phyloP scores from a whole-genome alignment of 306 rosid species.

The Pueraria montana region DNA sequence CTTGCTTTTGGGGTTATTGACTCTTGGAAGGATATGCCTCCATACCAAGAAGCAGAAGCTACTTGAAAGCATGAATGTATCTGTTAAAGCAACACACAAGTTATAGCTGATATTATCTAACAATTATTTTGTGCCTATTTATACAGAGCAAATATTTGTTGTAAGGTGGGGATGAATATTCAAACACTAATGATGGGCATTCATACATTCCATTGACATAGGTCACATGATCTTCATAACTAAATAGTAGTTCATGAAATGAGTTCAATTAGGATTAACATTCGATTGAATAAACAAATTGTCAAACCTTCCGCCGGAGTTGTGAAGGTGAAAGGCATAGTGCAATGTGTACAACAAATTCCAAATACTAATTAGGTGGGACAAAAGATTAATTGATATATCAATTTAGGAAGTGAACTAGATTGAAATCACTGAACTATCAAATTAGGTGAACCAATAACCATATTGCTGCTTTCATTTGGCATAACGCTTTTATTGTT shows the following conservation, averaged over 20 bases:
- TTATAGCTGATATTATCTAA: conserved; percentile 21
- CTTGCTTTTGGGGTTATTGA: conserved; percentile 80
- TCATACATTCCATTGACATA: conserved; percentile 1
- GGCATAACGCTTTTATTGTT: too few species aligned
- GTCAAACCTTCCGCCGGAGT: background rate
- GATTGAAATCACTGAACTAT: background rate
- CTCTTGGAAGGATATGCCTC: conserved; percentile 55
- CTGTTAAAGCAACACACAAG: conserved; percentile 23
- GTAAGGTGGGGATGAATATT: background rate
- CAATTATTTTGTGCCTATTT: conserved; percentile 30
- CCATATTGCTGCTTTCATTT: too few species aligned
- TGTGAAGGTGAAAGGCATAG: background rate
- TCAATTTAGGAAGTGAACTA: background rate
- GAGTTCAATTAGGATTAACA: background rate
- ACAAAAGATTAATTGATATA: background rate
- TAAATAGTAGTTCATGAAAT: background rate
- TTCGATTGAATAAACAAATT: conserved; percentile 11
- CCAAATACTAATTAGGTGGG: background rate
- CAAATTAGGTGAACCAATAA: too few species aligned
- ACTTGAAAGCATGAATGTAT: conserved; percentile 31
- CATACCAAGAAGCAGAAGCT: conserved; percentile 29
- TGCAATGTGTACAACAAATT: background rate
- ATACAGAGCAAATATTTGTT: background rate
- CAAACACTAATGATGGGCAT: conserved; percentile 13
- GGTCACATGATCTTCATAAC: background rate